A percentile compares a stretch with the other conserved stretches of the same genome.
Conservation (phyloP, 2,329 filamentous ascomycete species). For the Neonectria magnoliae region DNA sequence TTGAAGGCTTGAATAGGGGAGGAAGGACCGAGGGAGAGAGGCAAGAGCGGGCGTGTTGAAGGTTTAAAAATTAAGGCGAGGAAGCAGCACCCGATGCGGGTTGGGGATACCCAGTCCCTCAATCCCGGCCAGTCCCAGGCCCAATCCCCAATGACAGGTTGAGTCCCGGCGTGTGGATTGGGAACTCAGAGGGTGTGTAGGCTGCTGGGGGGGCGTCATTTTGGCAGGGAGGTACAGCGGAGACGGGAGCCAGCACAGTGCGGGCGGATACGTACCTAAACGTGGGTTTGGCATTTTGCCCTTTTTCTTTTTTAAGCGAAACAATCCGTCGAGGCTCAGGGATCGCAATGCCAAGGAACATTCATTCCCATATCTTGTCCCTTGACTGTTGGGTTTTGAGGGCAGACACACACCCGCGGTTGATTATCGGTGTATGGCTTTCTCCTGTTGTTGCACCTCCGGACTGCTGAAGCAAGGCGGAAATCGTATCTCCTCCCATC, state of each 20-base stretch:
- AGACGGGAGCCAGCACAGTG: constrained; percentile 8
- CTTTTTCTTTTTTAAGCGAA: constrained; percentile 8
- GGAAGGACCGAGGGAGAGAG: constrained; percentile 14
- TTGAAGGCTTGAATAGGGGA: constrained; percentile 15
- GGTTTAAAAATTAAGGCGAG: constrained; percentile 40
- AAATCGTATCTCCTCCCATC: constrained; percentile 1
- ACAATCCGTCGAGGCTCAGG: background rate
- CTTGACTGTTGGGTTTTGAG: background rate
- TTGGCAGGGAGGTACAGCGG: background rate
- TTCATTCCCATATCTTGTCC: background rate
- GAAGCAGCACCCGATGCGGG: constrained; percentile 32
- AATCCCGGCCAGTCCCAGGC: constrained; percentile 7
- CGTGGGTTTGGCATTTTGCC: too few relatives aligned
- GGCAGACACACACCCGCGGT: background rate
- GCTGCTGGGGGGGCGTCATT: background rate
- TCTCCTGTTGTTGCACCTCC: background rate
- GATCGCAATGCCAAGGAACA: background rate
- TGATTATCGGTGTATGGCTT: background rate
- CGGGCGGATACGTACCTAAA: constrained; percentile 1
- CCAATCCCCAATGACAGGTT: constrained; percentile 11
- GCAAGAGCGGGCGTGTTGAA: constrained; percentile 36
- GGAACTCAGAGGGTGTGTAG: background rate
- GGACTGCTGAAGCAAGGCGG: background rate
- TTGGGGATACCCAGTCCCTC: constrained; percentile 31
- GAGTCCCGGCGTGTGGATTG: constrained; percentile 25